These are phyloP conservation scores for Gloeopeniophorella convolvens DNA, from an alignment of 768 basidiomycete species.

Conservation along the genomic window DNA sequence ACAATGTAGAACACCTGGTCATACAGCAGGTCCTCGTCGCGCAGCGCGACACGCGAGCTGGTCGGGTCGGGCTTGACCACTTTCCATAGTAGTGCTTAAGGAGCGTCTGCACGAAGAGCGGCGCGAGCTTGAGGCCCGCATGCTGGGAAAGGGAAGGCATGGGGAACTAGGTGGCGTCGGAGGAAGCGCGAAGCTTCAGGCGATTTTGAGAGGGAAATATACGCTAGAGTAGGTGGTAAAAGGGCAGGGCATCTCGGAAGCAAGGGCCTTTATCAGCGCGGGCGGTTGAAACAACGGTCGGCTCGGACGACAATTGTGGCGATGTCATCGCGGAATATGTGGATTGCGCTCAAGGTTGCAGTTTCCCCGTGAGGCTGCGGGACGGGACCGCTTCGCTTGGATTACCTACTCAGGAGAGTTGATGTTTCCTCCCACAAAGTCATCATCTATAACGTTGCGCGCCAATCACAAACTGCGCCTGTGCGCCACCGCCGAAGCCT, in stretches of 20 bases:
- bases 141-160: conserved; percentile 45
- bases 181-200: not conserved
- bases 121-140: conserved; percentile 57
- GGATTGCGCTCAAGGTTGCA: too few species aligned
- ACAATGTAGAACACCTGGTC: conserved; percentile 70
- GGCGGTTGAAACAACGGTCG: not conserved
- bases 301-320: not conserved
- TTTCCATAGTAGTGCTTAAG: conserved; percentile 79
- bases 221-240: too few species aligned
- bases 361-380: too few species aligned
- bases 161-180: not conserved
- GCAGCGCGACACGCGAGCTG: conserved; percentile 27
- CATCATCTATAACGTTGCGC: too few species aligned
- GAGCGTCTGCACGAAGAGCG: conserved; percentile 64
- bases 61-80: conserved; percentile 24
- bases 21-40: conserved; percentile 71
- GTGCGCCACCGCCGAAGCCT: too few species aligned
- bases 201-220: not conserved
- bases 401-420: too few species aligned
- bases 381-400: too few species aligned
- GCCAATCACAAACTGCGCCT: too few species aligned
- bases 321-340: not conserved
- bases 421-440: too few species aligned
- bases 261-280: too few species aligned
- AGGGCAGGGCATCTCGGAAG: too few species aligned